Base-by-base conservation (phyloP, 1,284 basidiomycete species). In the Apiotrichum siamense region DNA sequence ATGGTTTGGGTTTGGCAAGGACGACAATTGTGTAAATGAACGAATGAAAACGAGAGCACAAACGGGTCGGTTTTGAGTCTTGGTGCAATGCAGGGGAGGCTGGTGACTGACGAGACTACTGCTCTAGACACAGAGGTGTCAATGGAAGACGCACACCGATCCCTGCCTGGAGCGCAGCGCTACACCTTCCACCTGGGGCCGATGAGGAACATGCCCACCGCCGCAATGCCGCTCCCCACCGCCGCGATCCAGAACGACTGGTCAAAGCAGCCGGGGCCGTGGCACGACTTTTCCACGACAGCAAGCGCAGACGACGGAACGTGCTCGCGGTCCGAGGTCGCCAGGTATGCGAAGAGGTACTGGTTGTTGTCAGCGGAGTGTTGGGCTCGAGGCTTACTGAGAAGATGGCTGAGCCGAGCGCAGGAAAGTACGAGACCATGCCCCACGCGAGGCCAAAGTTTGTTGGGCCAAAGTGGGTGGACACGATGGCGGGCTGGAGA, bases 381-480 rank as follows among this genome's bases (percentile, higher is more conserved):
- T 64, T 20, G 7, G 29, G 29, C 29, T 35, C 7, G 33, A 68
- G 33, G 69, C 60, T 52, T 69, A 43, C 41, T 40, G 72, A 73
- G 57, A 69, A 75, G 18, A 70, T 32, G 25, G 70, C 65, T 1
- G 71, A 69, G 15, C 73, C 73, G 3, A 71, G 53, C 6, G 73
- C 73, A 15, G 70, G 57, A 39, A 58, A 55, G 57, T 75, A 75
- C 32, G 69, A 72, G 24, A 75, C 60, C 68, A 72, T 71, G 20
- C 73, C 73, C 73, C 73, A 75, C 3, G 73, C 69, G 2, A 75
- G 56, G 44, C 73, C 73, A 44, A 75, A 75, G 55, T 69, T 72
- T 5, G 70, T 72, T 4, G 72, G 60, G 17, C 73, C 73, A 42
- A 70, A 75, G 54, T 73, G 73, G 11, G 69, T 59, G 9, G 69